These are phyloP conservation scores for Fraxinus baroniana DNA, from an alignment of 305 asterid species.

Conservation along the genomic window DNA sequence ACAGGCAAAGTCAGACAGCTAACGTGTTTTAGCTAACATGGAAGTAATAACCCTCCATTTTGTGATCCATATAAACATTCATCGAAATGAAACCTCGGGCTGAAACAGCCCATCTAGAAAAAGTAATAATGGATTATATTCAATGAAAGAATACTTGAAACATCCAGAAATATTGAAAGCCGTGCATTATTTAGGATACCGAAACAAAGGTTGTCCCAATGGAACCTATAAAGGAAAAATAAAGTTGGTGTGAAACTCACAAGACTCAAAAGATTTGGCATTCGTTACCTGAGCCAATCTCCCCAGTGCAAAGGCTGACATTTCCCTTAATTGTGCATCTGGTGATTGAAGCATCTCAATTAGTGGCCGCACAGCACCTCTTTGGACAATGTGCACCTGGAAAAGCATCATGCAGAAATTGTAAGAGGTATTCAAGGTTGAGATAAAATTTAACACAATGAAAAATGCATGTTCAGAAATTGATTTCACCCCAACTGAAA, in stretches of 20 bases:
- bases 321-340: slow-evolving; percentile 92
- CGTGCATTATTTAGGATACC: neutral
- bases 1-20: neutral
- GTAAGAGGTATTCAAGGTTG: neutral
- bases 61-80: neutral
- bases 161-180: neutral
- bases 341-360: slow-evolving; percentile 92
- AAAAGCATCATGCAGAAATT: slow-evolving; percentile 24
- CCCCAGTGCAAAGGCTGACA: slow-evolving; percentile 95
- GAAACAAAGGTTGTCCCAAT: neutral
- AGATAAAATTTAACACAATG: neutral
- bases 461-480: neutral
- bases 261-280: neutral
- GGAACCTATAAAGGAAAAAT: neutral
- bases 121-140: neutral
- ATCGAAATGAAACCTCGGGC: neutral
- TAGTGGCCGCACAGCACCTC: slow-evolving; percentile 96
- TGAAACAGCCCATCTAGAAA: neutral
- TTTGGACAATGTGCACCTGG: slow-evolving; percentile 96
- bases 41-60: neutral
- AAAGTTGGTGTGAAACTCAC: neutral
- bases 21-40: neutral
- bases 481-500: neutral
- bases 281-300: slow-evolving; percentile 92
- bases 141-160: neutral